Conservation (phyloP, 257 asterid species). For the Solanum lignicaule region DNA sequence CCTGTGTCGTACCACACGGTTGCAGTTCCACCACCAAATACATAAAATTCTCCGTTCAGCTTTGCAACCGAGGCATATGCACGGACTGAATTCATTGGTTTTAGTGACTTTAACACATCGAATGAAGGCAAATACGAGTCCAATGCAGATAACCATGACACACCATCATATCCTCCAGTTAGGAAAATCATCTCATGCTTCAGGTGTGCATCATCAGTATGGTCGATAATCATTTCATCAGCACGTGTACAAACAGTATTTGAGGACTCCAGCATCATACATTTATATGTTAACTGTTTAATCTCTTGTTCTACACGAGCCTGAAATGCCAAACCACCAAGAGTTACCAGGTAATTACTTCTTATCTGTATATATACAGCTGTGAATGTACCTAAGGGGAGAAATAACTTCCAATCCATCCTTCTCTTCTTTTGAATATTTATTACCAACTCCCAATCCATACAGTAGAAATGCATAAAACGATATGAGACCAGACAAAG, state of each 20-base stretch:
- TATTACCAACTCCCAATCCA: neutral
- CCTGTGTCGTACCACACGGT: slow-evolving; percentile 58
- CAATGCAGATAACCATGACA: slow-evolving; percentile 49
- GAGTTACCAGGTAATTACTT: neutral
- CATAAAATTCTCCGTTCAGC: slow-evolving; percentile 54
- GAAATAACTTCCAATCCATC: neutral
- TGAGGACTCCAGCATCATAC: slow-evolving; percentile 37
- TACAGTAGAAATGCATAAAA: neutral
- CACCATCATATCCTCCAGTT: slow-evolving; percentile 80
- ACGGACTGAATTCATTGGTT: slow-evolving; percentile 54
- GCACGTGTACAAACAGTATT: slow-evolving; percentile 11
- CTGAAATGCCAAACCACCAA: slow-evolving; percentile 26
- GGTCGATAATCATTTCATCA: slow-evolving; percentile 16
- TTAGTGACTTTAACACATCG: slow-evolving; percentile 48
- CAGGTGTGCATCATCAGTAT: slow-evolving; percentile 25
- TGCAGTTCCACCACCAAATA: slow-evolving; percentile 76
- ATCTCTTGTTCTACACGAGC: slow-evolving; percentile 53
- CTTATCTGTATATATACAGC: neutral
- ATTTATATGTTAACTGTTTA: slow-evolving; percentile 27
- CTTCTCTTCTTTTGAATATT: neutral
- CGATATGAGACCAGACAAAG: neutral
- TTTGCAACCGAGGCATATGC: slow-evolving; percentile 53
- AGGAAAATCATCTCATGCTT: slow-evolving; percentile 41
- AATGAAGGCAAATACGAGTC: slow-evolving; percentile 53
- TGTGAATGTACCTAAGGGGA: neutral